Evolutionary conservation across 2,329 filamentous ascomycete species (phyloP).

Genomic region (Mycosphaerelloides madeirae): DNA sequence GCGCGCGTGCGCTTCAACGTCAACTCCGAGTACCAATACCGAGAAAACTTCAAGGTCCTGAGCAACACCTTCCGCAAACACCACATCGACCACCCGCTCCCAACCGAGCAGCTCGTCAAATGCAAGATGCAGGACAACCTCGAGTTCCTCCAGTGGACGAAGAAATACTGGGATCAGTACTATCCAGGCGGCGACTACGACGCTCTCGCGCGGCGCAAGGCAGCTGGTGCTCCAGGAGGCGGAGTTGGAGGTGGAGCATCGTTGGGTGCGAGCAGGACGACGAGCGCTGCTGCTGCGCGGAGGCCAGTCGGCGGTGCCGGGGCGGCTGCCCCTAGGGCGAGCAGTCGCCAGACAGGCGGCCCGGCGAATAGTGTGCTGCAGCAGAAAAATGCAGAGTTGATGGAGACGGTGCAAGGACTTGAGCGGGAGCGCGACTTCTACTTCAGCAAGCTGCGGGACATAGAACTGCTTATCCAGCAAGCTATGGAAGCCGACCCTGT

Average conservation of each 20-base stretch:
- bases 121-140: constrained; percentile 99
- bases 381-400: constrained; percentile 80
- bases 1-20: constrained; percentile 96
- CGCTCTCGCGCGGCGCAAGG: constrained; percentile 78
- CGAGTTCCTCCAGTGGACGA: constrained; percentile 95
- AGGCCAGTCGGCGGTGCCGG: constrained; percentile 50
- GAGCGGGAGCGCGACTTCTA: constrained; percentile 98
- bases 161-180: constrained; percentile 96
- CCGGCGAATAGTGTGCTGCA: constrained; percentile 68
- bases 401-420: constrained; percentile 90
- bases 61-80: constrained; percentile 86
- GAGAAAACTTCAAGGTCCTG: constrained; percentile 97
- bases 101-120: constrained; percentile 83
- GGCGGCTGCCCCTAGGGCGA: constrained; percentile 42
- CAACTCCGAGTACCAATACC: constrained; percentile 92
- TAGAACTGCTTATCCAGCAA: constrained; percentile 89
- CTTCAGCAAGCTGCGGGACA: constrained; percentile 96
- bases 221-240: constrained; percentile 52
- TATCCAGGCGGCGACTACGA: constrained; percentile 98
- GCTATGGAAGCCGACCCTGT: constrained; percentile 89
- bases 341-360: constrained; percentile 41
- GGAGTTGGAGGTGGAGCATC: constrained; percentile 48
- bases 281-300: constrained; percentile 38
- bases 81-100: constrained; percentile 81
- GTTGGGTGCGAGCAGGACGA: constrained; percentile 15